Percentiles rank a stretch among this genome's conserved stretches.
Evolutionary conservation across 2,329 filamentous ascomycete genomes (phyloP).

Genomic region (Monosporascus sp.): DNA sequence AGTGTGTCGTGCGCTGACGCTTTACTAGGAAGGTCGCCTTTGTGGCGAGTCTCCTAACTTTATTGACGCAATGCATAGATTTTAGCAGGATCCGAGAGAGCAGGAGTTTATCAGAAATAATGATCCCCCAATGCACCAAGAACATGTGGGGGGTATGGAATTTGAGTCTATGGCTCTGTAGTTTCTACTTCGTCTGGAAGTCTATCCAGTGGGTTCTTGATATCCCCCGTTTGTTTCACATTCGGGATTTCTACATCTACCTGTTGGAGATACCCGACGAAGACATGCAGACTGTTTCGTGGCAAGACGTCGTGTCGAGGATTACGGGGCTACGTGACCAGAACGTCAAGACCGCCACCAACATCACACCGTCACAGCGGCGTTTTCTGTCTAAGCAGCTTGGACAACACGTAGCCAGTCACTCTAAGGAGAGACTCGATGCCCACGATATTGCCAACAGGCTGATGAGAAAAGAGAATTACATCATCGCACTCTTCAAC

Average conservation of each 20-base stretch:
- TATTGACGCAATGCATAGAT: conserved; percentile 81
- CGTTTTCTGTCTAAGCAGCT: conserved; percentile 38
- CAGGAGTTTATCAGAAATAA: conserved; percentile 45
- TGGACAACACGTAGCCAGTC: conserved; percentile 69
- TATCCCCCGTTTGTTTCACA: conserved; percentile 65
- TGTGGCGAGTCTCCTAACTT: conserved; percentile 75
- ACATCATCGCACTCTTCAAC: conserved; percentile 94
- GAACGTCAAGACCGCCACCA: conserved; percentile 72
- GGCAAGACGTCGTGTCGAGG: conserved; percentile 84
- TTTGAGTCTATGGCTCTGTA: conserved; percentile 75
- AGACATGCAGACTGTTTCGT: conserved; percentile 91
- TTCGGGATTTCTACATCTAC: conserved; percentile 82
- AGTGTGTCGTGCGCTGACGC: conserved; percentile 7
- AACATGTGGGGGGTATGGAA: conserved; percentile 74
- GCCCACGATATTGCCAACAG: conserved; percentile 96
- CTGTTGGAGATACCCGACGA: conserved; percentile 75
- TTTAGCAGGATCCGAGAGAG: conserved; percentile 70
- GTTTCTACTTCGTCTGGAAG: conserved; percentile 81
- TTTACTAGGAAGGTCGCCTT: conserved; percentile 67
- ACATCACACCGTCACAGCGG: conserved; percentile 46
- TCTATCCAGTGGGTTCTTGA: conserved; percentile 70
- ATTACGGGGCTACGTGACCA: conserved; percentile 80
- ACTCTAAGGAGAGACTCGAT: conserved; percentile 90
- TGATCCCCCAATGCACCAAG: conserved; percentile 69
- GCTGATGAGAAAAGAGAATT: conserved; percentile 94